These are phyloP conservation scores for Coemansia sp. DNA, from an alignment of 192 early-diverging fungal species.

Conservation along the genomic window DNA sequence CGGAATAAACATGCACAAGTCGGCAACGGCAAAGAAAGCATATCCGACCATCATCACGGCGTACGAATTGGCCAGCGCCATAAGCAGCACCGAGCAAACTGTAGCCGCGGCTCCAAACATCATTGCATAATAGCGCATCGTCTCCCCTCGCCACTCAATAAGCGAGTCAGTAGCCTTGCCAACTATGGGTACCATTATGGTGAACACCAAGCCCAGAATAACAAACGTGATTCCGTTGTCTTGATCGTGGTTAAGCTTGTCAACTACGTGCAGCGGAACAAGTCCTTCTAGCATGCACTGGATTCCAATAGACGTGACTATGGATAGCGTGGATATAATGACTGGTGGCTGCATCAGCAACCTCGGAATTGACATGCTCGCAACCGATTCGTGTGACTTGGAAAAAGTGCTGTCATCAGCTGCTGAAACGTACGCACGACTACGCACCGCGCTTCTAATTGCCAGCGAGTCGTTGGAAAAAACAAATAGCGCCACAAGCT, in stretches of 20 bases:
- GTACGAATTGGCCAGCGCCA: conserved; percentile 25
- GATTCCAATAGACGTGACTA: conserved; percentile 22
- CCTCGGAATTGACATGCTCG: neutral
- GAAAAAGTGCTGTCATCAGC: neutral
- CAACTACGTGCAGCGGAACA: conserved; percentile 29
- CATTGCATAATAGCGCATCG: conserved; percentile 28
- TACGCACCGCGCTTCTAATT: neutral
- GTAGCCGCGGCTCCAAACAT: conserved; percentile 19
- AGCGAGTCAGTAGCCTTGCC: conserved; percentile 24
- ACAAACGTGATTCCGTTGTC: conserved; percentile 33
- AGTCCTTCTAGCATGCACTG: conserved; percentile 40
- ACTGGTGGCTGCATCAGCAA: conserved; percentile 22
- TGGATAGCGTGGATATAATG: conserved; percentile 21
- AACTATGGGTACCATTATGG: conserved; percentile 16
- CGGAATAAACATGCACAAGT: conserved; percentile 33
- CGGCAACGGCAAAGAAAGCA: conserved; percentile 22
- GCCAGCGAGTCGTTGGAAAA: conserved; percentile 29
- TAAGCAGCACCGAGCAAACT: conserved; percentile 11
- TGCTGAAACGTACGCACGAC: neutral
- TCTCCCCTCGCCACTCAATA: conserved; percentile 20
- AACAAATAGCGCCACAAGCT: conserved; percentile 15
- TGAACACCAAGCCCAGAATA: conserved; percentile 29
- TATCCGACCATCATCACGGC: conserved; percentile 37
- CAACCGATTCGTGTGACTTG: neutral
- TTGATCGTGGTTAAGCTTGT: conserved; percentile 11